Evolutionary conservation across 805 yeast species (phyloP).

Genomic region (Metschnikowia colocasiae): DNA sequence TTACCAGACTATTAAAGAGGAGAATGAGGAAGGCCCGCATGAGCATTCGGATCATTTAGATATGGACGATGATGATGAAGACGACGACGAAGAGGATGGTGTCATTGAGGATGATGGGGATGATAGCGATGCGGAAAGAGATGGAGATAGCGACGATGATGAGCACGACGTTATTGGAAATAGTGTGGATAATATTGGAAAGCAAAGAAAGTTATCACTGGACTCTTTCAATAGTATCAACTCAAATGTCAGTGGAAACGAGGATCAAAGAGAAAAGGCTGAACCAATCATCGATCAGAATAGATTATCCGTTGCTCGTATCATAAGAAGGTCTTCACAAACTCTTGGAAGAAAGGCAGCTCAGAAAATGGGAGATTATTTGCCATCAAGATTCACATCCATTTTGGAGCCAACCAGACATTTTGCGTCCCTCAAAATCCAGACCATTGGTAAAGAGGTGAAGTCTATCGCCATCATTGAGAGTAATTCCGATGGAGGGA

Average conservation of each 20-base stretch:
- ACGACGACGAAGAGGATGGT: slow-evolving; percentile 21
- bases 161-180: slow-evolving; percentile 18
- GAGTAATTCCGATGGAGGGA: slow-evolving; percentile 30
- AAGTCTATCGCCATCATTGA: slow-evolving; percentile 46
- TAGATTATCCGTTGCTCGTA: slow-evolving; percentile 67
- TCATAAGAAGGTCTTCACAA: slow-evolving; percentile 75
- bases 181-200: slow-evolving; percentile 18
- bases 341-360: slow-evolving; percentile 77
- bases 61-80: slow-evolving; percentile 19
- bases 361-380: slow-evolving; percentile 80
- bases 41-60: slow-evolving; percentile 10
- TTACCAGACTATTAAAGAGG: slow-evolving; percentile 26
- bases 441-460: slow-evolving; percentile 36
- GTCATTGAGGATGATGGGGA: slow-evolving; percentile 22
- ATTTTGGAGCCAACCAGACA: slow-evolving; percentile 87
- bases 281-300: slow-evolving; percentile 73
- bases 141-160: slow-evolving; percentile 23
- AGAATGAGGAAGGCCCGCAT: slow-evolving; percentile 13
- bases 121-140: slow-evolving; percentile 26
- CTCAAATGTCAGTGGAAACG: slow-evolving; percentile 24
- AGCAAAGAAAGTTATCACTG: slow-evolving; percentile 37
- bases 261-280: slow-evolving; percentile 21
- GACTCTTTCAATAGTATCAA: slow-evolving; percentile 34
- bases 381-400: slow-evolving; percentile 77
- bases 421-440: slow-evolving; percentile 80